Percentiles rank a stretch among this genome's conserved stretches.
phyloP scores from a whole-genome alignment of 1,284 basidiomycete species.

The Waitea zeae region DNA sequence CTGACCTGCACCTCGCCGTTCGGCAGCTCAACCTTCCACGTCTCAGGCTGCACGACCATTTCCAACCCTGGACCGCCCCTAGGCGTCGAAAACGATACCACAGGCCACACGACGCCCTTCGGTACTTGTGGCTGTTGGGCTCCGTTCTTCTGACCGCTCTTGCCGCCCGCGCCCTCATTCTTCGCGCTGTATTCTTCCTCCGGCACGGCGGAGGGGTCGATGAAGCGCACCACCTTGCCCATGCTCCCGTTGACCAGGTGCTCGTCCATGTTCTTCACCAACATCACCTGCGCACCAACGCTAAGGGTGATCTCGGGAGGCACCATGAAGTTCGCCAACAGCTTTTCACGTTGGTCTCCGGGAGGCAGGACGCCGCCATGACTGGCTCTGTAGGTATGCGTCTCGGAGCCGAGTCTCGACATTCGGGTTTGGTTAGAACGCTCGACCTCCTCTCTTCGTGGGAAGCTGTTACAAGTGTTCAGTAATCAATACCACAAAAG shows the following conservation, averaged over 20 bases:
- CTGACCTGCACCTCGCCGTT: slow-evolving; percentile 67
- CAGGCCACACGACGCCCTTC: slow-evolving; percentile 11
- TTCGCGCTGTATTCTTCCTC: too few relatives aligned
- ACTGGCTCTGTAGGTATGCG: slow-evolving; percentile 20
- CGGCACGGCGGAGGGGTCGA: too few relatives aligned
- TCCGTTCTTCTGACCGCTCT: slow-evolving; percentile 4
- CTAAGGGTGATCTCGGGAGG: slow-evolving; percentile 19
- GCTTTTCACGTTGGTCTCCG: slow-evolving; percentile 15
- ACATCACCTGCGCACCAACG: slow-evolving; percentile 31
- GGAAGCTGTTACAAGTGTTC: slow-evolving; percentile 31
- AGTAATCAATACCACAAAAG: slow-evolving; percentile 1
- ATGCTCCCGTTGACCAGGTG: slow-evolving; percentile 74
- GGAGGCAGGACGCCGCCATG: slow-evolving; percentile 31
- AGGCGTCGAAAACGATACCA: slow-evolving; percentile 17
- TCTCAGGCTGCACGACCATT: slow-evolving; percentile 42
- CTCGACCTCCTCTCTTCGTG: slow-evolving; percentile 79
- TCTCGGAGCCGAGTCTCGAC: slow-evolving; percentile 16
- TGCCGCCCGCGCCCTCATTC: slow-evolving; percentile 13
- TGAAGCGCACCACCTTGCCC: slow-evolving; percentile 52
- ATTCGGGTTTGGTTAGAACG: slow-evolving; percentile 56
- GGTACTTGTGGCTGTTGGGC: slow-evolving; percentile 6
- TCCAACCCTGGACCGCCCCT: slow-evolving; percentile 22
- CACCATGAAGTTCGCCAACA: slow-evolving; percentile 19
- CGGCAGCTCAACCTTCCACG: slow-evolving; percentile 75
- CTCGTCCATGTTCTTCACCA: slow-evolving; percentile 59